These are phyloP conservation scores for Penicillium bovifimosum DNA, from an alignment of 495 filamentous ascomycete species.

Conservation along the genomic window DNA sequence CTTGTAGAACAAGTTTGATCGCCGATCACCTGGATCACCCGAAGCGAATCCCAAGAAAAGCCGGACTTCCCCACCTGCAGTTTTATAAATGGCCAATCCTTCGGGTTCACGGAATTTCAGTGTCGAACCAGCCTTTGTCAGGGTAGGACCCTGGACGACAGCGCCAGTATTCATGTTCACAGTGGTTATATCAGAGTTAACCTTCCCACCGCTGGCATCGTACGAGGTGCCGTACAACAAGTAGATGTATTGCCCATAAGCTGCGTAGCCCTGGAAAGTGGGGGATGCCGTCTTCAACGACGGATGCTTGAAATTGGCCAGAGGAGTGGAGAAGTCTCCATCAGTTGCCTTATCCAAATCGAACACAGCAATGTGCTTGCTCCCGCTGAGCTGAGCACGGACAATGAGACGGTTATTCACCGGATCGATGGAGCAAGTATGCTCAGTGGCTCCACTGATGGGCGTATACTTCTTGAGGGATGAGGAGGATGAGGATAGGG, in stretches of 20 bases:
- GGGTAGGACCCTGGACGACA: constrained; percentile 10
- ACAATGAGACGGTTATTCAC: constrained; percentile 15
- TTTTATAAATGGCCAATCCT: constrained; percentile 20
- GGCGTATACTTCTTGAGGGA: constrained; percentile 1
- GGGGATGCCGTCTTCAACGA: not conserved
- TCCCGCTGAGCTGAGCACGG: constrained; percentile 4
- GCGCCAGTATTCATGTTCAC: constrained; percentile 26
- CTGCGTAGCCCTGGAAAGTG: constrained; percentile 14
- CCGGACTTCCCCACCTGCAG: constrained; percentile 11
- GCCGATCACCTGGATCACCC: constrained; percentile 12
- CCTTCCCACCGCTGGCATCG: constrained; percentile 26
- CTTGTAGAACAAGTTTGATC: constrained; percentile 22
- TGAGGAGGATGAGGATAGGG: not conserved
- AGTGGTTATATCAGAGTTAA: constrained; percentile 47
- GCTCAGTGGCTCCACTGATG: constrained; percentile 4
- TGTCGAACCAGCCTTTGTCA: constrained; percentile 13
- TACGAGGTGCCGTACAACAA: constrained; percentile 12
- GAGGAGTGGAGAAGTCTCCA: constrained; percentile 11
- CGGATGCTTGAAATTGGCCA: constrained; percentile 11
- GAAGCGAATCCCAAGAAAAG: constrained; percentile 22
- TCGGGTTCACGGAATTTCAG: constrained; percentile 19
- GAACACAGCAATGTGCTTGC: constrained; percentile 12
- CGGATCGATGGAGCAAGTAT: constrained; percentile 14
- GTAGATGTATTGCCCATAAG: constrained; percentile 14
- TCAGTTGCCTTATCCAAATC: constrained; percentile 10